Conservation (phyloP, 2,329 filamentous ascomycete genomes). For the Fusarium piperis region DNA sequence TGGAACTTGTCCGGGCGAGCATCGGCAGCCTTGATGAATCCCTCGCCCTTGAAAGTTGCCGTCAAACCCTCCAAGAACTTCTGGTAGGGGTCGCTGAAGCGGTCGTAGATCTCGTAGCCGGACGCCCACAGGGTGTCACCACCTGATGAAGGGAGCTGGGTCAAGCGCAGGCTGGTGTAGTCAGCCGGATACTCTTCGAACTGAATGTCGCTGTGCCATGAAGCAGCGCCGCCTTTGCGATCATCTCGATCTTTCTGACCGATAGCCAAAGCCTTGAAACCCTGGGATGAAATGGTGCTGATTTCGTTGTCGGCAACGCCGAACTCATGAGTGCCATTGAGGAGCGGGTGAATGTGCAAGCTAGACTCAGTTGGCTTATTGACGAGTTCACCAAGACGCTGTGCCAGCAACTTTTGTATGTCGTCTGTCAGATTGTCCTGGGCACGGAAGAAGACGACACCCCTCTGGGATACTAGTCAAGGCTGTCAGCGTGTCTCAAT, state of each 20-base stretch:
- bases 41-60: conserved; percentile 51
- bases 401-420: conserved; percentile 68
- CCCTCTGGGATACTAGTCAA: conserved; percentile 64
- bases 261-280: neutral
- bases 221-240: conserved; percentile 46
- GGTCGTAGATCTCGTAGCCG: conserved; percentile 68
- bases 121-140: conserved; percentile 69
- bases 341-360: conserved; percentile 68
- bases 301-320: conserved; percentile 64
- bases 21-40: conserved; percentile 22
- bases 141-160: conserved; percentile 61
- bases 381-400: conserved; percentile 66
- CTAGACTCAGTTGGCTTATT: conserved; percentile 67
- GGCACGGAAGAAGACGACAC: conserved; percentile 72
- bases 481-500: neutral
- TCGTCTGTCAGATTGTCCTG: conserved; percentile 67
- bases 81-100: conserved; percentile 60
- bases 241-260: conserved; percentile 33
- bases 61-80: conserved; percentile 63
- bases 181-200: conserved; percentile 67
- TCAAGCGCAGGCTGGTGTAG: conserved; percentile 64
- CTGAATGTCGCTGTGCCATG: conserved; percentile 62
- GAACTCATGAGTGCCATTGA: conserved; percentile 63
- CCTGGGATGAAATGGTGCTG: conserved; percentile 64
- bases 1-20: conserved; percentile 45